Evolutionary conservation across 1,284 basidiomycete species (phyloP), one percentile per base, ranked within the genome.

Genomic region (Trametes polyzona): DNA sequence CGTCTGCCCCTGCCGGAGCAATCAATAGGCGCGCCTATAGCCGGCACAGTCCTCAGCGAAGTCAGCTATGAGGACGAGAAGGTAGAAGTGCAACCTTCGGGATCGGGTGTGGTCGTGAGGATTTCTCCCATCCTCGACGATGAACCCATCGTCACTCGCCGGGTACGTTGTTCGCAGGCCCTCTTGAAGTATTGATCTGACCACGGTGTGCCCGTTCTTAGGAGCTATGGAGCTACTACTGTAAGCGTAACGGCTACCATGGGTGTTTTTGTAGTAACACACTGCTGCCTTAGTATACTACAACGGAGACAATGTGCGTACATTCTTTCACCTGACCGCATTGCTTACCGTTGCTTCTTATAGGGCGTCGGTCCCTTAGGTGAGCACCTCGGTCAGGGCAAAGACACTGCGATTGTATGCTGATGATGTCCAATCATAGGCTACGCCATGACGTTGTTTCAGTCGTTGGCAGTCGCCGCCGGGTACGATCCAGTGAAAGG

Each of bases 261-360:
- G 24, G n/a, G n/a, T n/a, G n/a, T n/a, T n/a, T n/a, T n/a, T n/a
- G n/a, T n/a, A n/a, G n/a, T n/a, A n/a, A n/a, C n/a, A n/a, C n/a
- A n/a, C n/a, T n/a, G n/a, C n/a, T n/a, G n/a, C n/a, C n/a, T n/a
- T 57, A 88, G 86, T 88, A 57, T 88, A 89, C 66, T 86, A 83
- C 71, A 89, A 88, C 55, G 87, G 87, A 43, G 81, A 88, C 59
- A 88, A 87, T 67, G 87, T 87, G 64, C 37, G 77, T n/a, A n/a
- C n/a, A n/a, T 68, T 24, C 2, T 19, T 7, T 30, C n/a, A 5
- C 1, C 3, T 5, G 55, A 9, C 21, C 5, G 12, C n/a, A 9
- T 3, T 5, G 4, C 5, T 36, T 19, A 11, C 33, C 29, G 7
- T n/a, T 12, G 7, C 36, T 14, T 23, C 4, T 14, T 35, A 55